These are phyloP conservation scores for Biscutella laevigata DNA, from an alignment of 441 rosid genomes.

Conservation along the genomic window DNA sequence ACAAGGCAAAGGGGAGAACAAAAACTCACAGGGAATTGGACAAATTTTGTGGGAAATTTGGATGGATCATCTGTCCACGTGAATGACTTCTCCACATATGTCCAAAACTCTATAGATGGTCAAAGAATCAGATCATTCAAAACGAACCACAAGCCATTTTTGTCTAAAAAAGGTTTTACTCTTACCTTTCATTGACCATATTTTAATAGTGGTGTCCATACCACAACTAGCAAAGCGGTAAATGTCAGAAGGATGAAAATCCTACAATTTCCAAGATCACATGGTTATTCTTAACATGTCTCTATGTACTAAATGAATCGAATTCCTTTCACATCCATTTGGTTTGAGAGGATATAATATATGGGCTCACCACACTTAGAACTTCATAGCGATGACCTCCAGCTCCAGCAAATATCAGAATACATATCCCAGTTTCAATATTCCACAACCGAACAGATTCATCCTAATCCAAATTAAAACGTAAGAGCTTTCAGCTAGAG, in stretches of 20 bases:
- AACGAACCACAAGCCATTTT: background rate
- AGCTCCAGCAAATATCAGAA: conserved; percentile 91
- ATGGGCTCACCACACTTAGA: conserved; percentile 70
- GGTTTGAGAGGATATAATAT: background rate
- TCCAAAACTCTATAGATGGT: conserved; percentile 74
- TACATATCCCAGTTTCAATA: conserved; percentile 90
- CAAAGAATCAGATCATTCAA: background rate
- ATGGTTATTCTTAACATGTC: conserved; percentile 11
- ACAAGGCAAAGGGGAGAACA: no score
- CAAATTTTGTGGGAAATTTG: conserved; percentile 90
- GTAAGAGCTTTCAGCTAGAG: conserved; percentile 15
- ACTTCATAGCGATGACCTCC: conserved; percentile 98
- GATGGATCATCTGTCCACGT: conserved; percentile 97
- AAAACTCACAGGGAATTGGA: conserved; percentile 90
- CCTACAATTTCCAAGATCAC: conserved; percentile 39
- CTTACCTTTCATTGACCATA: conserved; percentile 98
- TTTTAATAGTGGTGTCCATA: conserved; percentile 88
- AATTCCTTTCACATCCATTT: no score
- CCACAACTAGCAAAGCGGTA: conserved; percentile 88
- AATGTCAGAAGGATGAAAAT: conserved; percentile 84
- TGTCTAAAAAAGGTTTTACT: background rate
- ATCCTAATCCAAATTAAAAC: conserved; percentile 46
- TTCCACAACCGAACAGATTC: conserved; percentile 95
- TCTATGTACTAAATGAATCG: background rate
- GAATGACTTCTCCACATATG: conserved; percentile 87